Evolutionary conservation across 441 rosid genomes (phyloP), one percentile per base, ranked within the genome.

Genomic region (Populus hybrid): DNA sequence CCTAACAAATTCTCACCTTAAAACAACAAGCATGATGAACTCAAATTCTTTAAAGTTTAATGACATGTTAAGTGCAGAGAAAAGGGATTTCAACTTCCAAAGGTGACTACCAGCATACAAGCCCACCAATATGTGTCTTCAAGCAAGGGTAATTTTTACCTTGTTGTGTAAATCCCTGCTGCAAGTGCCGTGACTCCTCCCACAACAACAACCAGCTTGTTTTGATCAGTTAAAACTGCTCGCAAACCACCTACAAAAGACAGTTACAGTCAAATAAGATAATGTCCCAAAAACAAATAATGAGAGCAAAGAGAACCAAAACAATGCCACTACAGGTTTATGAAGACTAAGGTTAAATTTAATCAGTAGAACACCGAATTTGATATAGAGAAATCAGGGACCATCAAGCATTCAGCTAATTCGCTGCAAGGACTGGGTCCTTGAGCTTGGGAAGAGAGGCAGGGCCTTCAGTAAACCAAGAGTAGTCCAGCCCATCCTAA

Each of bases 101-200:
- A n/a, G 66, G 66, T 23, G 10, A 23, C 66, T 21, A 73, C n/a
- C 38, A 21, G 10, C 69, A 63, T 10, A 21, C 4, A 61, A 32
- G 26, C 21, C 30, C 23, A 61, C 11, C 30, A 30, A 61, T 32
- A n/a, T 18, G 59, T 21, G 14, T 42, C 42, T 20, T 21, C 32
- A 63, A 34, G 5, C 7, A 34, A 38, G 53, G 20, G 28, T 24
- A 63, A 74, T 6, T 24, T 78, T 83, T 84, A 94, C 99, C 99
- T 88, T 53, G 99, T 96, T 69, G 98, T 93, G 83, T 96, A 96
- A 78, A 96, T 80, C 42, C 99, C 99, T 28, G 98, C 98, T 30
- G 98, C 99, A 38, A 96, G 95, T 78, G 99, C 98, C 20, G 99
- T 96, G 26, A 88, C 88, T 72, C 98, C 98, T 24, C 98, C 98